Evolutionary conservation across 768 basidiomycete genomes (phyloP).

Genomic region (Pholiota conissans): DNA sequence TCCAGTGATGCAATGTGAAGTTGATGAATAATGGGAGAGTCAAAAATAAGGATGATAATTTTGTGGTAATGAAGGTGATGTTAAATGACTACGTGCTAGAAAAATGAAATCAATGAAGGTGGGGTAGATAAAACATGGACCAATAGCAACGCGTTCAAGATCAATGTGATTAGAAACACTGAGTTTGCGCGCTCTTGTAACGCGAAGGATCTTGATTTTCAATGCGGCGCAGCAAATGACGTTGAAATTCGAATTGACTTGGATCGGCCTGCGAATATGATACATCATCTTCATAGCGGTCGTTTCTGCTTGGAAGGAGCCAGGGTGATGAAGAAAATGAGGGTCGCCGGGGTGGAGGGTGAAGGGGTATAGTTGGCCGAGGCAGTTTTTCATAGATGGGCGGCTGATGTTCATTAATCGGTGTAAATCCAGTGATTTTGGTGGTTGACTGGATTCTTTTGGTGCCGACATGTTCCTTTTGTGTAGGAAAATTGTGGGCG

Average conservation of each 20-base stretch:
- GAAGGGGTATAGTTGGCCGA: conserved; percentile 22
- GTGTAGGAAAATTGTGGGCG: not conserved
- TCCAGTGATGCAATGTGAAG: conserved; percentile 5
- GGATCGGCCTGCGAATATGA: conserved; percentile 34
- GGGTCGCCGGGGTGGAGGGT: conserved; percentile 34
- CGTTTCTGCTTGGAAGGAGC: conserved; percentile 33
- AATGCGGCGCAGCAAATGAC: conserved; percentile 40
- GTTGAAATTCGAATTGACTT: conserved; percentile 37
- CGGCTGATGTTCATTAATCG: conserved; percentile 27
- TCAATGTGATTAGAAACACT: conserved; percentile 2
- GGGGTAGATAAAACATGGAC: not conserved
- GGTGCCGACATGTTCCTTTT: not conserved
- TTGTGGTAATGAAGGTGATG: not conserved
- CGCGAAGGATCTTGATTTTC: conserved; percentile 35
- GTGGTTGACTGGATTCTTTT: conserved; percentile 18
- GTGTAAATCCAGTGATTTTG: conserved; percentile 38
- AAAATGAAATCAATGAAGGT: not conserved
- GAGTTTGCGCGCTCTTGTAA: conserved; percentile 24
- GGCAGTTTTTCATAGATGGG: conserved; percentile 15
- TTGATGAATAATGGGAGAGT: not conserved
- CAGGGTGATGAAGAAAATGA: conserved; percentile 38
- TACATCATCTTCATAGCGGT: conserved; percentile 29
- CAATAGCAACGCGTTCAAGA: not conserved
- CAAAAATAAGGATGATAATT: not conserved
- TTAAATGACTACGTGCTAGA: not conserved